These are phyloP conservation scores for Saprolegnia diclina DNA, from an alignment of 352 stramenopile genomes.

Conservation along the genomic window DNA sequence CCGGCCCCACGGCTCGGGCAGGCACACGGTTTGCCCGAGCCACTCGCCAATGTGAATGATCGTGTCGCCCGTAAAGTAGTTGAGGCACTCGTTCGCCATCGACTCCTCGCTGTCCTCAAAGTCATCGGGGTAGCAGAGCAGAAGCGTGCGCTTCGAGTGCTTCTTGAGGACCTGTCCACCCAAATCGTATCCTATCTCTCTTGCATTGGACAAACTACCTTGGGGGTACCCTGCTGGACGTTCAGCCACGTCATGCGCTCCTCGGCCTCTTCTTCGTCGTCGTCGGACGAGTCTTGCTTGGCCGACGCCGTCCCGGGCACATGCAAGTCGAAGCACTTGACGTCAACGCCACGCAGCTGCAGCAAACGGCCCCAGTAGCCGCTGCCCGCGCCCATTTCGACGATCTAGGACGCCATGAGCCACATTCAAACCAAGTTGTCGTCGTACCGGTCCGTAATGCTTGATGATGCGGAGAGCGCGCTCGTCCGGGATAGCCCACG, in stretches of 20 bases:
- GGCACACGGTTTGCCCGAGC: slow-evolving; percentile 83
- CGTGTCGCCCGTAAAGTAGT: slow-evolving; percentile 86
- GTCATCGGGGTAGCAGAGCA: slow-evolving; percentile 93
- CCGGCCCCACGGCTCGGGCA: slow-evolving; percentile 86
- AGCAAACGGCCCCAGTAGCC: slow-evolving; percentile 84
- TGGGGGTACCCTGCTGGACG: slow-evolving; percentile 60
- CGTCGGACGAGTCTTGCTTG: slow-evolving; percentile 30
- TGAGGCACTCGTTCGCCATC: slow-evolving; percentile 85
- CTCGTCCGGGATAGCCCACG: slow-evolving; percentile 89
- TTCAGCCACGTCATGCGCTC: slow-evolving; percentile 63
- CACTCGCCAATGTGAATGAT: slow-evolving; percentile 93
- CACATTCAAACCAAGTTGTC: neutral
- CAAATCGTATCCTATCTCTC: neutral
- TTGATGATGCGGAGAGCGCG: slow-evolving; percentile 86
- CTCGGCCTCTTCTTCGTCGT: slow-evolving; percentile 57
- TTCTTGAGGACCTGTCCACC: slow-evolving; percentile 49
- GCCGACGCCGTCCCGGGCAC: slow-evolving; percentile 28
- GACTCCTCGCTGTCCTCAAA: slow-evolving; percentile 82
- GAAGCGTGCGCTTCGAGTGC: slow-evolving; percentile 78
- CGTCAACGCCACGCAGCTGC: slow-evolving; percentile 68
- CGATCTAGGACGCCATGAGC: slow-evolving; percentile 43
- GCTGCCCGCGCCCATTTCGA: slow-evolving; percentile 88
- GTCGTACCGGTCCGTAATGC: slow-evolving; percentile 74
- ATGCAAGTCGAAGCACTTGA: slow-evolving; percentile 84
- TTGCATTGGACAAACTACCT: slow-evolving; percentile 32